Evolutionary conservation across 2,329 filamentous ascomycete genomes (phyloP), one percentile per base, ranked within the genome.

Genomic region (Aspergillus ruber): DNA sequence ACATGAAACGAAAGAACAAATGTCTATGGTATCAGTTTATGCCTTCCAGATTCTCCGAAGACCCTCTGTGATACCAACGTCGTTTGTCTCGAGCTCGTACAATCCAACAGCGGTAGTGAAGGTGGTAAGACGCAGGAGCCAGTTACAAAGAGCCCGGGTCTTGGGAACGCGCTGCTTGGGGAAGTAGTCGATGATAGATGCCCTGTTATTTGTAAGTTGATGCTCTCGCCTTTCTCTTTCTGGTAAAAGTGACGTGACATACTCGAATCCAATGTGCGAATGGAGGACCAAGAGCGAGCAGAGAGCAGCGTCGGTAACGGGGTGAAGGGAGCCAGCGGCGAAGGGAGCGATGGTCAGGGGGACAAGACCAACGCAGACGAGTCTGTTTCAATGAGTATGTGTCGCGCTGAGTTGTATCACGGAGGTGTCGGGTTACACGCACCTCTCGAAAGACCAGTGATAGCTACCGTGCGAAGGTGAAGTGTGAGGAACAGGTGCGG

Each of bases 11-110:
- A 46, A 53, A 58, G 57, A 47, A 57, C 47, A 46, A 46, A 54
- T 54, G 56, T 60, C 57, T 52, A 53, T 59, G 54, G 50, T 44
- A 47, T 39, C 45, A 32, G 45, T 64, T 59, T 65, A 71, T 62
- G 93, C 91, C 63, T 79, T 88, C 93, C 93, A 98, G 53, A 97
- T 76, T 66, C 86, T 82, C 79, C 86, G 89, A 57, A 96, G 78
- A 27, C 84, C 85, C 78, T 95, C 91, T 7, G 90, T 95, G 50
- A 98, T 70, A 56, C 93, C 93, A 45, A 98, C 89, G 59, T 98
- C 93, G 66, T 96, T 97, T 27, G 93, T 98, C 83, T 98, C 93
- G 63, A 97, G 97, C 72, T 97, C 91, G 74, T 98, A 98, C 63
- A 97, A 79, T 49, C 90, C 90, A 56, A 95, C 79, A 44, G 87